Conservation (phyloP, 495 filamentous ascomycete genomes). For the Tuber calosporum region DNA sequence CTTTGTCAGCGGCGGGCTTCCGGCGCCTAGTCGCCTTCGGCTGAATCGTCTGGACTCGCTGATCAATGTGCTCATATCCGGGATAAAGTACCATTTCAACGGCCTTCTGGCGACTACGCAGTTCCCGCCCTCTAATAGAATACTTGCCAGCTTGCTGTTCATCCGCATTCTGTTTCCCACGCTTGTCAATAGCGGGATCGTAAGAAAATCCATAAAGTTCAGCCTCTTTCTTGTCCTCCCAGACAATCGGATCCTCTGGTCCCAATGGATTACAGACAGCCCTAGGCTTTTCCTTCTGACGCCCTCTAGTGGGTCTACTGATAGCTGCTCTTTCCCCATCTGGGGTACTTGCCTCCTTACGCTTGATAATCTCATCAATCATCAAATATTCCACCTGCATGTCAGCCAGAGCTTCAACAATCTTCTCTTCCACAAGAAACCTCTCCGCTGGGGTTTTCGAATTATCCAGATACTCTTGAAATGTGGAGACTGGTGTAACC, state of each 20-base stretch:
- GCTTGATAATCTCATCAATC: conserved; percentile 32
- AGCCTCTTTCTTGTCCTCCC: conserved; percentile 41
- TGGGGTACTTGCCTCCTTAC: conserved; percentile 17
- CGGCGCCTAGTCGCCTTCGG: conserved; percentile 34
- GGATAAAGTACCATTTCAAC: conserved; percentile 29
- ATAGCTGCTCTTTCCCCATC: conserved; percentile 22
- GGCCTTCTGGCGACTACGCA: conserved; percentile 32
- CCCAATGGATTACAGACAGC: conserved; percentile 26
- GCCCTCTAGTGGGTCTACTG: conserved; percentile 18
- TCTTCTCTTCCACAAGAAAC: conserved; percentile 36
- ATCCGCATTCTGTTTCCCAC: conserved; percentile 36
- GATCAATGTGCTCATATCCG: conserved; percentile 33
- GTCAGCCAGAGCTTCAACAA: conserved; percentile 30
- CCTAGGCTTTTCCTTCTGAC: conserved; percentile 20
- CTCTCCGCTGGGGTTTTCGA: conserved; percentile 21
- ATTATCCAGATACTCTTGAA: conserved; percentile 28
- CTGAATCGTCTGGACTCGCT: conserved; percentile 29
- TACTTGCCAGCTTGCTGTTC: conserved; percentile 37
- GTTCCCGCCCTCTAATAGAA: conserved; percentile 33
- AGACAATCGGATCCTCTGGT: conserved; percentile 34
- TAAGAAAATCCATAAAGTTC: conserved; percentile 38
- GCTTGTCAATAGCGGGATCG: conserved; percentile 38
- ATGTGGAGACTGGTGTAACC: conserved; percentile 30
- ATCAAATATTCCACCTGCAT: conserved; percentile 33
- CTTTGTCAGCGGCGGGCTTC: conserved; percentile 30